Conservation (phyloP, 257 asterid genomes). For the Eucommia ulmoides region DNA sequence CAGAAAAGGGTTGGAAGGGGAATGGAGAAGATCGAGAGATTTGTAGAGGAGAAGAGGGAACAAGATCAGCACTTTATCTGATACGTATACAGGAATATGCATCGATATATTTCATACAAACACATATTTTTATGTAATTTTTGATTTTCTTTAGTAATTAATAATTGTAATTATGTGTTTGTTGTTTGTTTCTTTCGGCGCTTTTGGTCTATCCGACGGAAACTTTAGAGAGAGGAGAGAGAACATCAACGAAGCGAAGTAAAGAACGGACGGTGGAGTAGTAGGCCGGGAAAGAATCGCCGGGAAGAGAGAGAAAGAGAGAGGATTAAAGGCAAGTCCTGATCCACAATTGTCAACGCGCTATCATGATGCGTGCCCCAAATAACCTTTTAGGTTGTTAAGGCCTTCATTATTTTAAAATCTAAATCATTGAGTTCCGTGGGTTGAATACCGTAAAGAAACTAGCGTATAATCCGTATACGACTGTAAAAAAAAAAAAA, state of each 20-base stretch:
- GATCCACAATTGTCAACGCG: background rate
- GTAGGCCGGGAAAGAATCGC: background rate
- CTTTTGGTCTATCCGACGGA: background rate
- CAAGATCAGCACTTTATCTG: slow-evolving; percentile 30
- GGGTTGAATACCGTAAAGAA: too few species aligned
- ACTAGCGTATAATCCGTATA: too few species aligned
- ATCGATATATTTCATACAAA: too few species aligned
- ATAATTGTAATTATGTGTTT: background rate
- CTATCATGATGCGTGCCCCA: background rate
- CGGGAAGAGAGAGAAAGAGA: background rate
- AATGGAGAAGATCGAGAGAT: background rate
- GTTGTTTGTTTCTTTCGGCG: background rate
- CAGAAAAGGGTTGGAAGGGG: too few species aligned
- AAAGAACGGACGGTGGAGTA: background rate
- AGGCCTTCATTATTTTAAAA: too few species aligned
- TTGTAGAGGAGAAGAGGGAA: slow-evolving; percentile 9
- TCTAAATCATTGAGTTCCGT: too few species aligned
- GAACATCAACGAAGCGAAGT: background rate
- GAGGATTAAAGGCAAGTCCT: background rate
- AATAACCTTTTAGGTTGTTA: too few species aligned
- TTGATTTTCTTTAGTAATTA: background rate
- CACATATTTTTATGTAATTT: background rate
- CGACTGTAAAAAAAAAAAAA: too few species aligned
- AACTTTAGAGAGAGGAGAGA: background rate
- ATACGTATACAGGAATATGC: too few species aligned